Percentiles rank a stretch among this genome's conserved stretches.
These are phyloP conservation scores for Striga hermonthica DNA, from an alignment of 305 asterid genomes.

Conservation along the genomic window DNA sequence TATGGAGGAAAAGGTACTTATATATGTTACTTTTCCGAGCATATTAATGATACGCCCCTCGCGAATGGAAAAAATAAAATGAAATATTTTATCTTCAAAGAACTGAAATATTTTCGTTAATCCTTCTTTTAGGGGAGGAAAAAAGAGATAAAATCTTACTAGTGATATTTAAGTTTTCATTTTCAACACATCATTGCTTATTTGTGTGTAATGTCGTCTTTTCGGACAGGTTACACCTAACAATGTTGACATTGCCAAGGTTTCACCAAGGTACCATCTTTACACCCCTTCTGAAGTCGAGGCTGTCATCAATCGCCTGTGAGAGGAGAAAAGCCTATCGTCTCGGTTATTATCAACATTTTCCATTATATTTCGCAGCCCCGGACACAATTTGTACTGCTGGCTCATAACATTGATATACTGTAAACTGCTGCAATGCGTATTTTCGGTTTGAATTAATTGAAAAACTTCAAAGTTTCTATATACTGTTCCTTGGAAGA, in stretches of 20 bases:
- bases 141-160: not conserved
- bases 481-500: too few species aligned
- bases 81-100: too few species aligned
- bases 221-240: conserved; percentile 69
- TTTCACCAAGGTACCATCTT: conserved; percentile 73
- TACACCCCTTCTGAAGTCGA: conserved; percentile 80
- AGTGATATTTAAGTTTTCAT: not conserved
- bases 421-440: not conserved
- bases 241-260: conserved; percentile 87
- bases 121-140: not conserved
- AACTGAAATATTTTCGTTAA: not conserved
- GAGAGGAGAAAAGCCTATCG: conserved; percentile 25
- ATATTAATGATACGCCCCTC: too few species aligned
- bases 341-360: not conserved
- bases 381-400: too few species aligned
- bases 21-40: not conserved
- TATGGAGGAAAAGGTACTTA: conserved; percentile 88
- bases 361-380: too few species aligned
- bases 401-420: too few species aligned
- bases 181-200: too few species aligned
- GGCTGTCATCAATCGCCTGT: conserved; percentile 70
- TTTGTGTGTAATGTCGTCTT: too few species aligned
- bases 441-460: not conserved
- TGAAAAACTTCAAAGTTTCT: not conserved
- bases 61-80: not conserved